These are phyloP conservation scores for Rhododendron simsii DNA, from an alignment of 148 eudicot genomes.

Conservation along the genomic window DNA sequence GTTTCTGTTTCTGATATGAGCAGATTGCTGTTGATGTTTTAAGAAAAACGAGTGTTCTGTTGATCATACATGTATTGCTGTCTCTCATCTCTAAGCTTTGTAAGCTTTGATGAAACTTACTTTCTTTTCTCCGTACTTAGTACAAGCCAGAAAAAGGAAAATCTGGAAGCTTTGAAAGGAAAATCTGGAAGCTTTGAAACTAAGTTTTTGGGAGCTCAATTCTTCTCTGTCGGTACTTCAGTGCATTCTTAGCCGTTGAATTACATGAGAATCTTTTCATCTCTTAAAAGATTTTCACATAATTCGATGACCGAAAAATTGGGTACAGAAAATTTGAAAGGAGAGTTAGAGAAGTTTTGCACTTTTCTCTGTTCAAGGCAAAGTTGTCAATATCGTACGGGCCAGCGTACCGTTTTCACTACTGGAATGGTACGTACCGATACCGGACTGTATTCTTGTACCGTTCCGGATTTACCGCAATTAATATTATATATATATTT, in stretches of 20 bases:
- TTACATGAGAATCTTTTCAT: neutral
- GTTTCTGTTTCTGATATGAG: neutral
- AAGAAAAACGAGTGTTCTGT: neutral
- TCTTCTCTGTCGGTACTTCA: neutral
- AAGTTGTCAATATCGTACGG: no score
- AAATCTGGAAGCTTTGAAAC: neutral
- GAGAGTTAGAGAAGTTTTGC: neutral
- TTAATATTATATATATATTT: no score
- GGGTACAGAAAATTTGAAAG: neutral
- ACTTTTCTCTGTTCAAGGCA: no score
- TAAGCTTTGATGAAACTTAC: neutral
- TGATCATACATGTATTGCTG: neutral
- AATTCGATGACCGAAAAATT: neutral
- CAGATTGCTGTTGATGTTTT: neutral
- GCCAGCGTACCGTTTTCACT: no score
- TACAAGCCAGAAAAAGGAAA: neutral
- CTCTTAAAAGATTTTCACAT: neutral
- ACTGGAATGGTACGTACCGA: no score
- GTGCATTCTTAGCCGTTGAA: neutral
- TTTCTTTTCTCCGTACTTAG: neutral
- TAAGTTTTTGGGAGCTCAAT: neutral
- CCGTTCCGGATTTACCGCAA: no score
- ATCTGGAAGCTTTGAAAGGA: neutral
- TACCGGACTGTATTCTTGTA: no score
- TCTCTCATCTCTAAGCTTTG: neutral